Conservation (phyloP, 768 basidiomycete species). For the Amanita exitialis region DNA sequence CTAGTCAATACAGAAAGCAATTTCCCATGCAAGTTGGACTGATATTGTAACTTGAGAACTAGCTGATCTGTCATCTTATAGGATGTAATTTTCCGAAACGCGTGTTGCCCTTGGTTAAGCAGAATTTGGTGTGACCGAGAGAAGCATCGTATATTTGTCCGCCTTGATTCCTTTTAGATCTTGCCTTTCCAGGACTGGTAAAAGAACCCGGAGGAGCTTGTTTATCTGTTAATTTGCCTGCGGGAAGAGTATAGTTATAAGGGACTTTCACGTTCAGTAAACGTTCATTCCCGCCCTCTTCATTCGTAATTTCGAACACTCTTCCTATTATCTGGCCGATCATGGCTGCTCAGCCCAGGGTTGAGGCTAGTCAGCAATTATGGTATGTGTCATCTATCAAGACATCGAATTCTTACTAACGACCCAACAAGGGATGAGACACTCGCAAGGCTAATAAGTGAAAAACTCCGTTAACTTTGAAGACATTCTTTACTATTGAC, state of each 20-base stretch:
- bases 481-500: conserved; percentile 2
- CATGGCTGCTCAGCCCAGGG: conserved; percentile 47
- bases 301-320: conserved; percentile 14
- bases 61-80: conserved; percentile 2
- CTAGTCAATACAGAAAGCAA: background rate
- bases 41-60: background rate
- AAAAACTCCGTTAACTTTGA: conserved; percentile 5
- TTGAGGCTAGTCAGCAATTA: conserved; percentile 50
- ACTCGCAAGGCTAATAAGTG: conserved; percentile 52
- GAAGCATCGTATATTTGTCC: conserved; percentile 29
- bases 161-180: conserved; percentile 22
- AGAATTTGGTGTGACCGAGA: conserved; percentile 32
- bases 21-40: conserved; percentile 2
- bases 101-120: conserved; percentile 14
- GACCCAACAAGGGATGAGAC: conserved; percentile 49
- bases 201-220: conserved; percentile 49
- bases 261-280: conserved; percentile 30
- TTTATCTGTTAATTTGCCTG: conserved; percentile 40
- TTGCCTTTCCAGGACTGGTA: conserved; percentile 37
- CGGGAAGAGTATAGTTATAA: conserved; percentile 35
- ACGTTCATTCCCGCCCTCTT: conserved; percentile 30
- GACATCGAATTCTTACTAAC: conserved; percentile 8
- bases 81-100: conserved; percentile 10
- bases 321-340: conserved; percentile 27
- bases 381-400: conserved; percentile 36